Evolutionary conservation across 768 basidiomycete species (phyloP).

Genomic region (Mycena sanguinolenta): DNA sequence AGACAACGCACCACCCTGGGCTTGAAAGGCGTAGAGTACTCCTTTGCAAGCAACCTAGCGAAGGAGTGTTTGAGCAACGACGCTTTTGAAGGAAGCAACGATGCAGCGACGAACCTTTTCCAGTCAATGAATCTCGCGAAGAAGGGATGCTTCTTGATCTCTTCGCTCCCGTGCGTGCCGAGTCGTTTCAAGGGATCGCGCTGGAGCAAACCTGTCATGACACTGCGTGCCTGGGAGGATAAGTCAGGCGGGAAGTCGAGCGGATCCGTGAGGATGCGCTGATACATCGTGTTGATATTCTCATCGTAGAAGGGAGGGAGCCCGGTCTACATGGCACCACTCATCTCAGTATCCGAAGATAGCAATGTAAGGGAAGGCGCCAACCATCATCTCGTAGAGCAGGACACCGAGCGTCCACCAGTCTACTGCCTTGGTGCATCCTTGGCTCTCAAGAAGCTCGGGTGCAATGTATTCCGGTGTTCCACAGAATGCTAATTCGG

Average conservation of each 20-base stretch:
- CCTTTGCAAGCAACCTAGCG: constrained; percentile 84
- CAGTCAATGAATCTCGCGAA: constrained; percentile 96
- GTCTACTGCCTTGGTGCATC: constrained; percentile 98
- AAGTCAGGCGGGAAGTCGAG: constrained; percentile 93
- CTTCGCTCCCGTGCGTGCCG: constrained; percentile 94
- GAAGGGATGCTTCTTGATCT: constrained; percentile 96
- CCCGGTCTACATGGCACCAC: constrained; percentile 72
- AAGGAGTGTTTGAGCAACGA: constrained; percentile 7
- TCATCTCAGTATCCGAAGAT: constrained; percentile 14
- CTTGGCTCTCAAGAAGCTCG: constrained; percentile 94
- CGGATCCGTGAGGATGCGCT: constrained; percentile 94
- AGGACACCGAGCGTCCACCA: constrained; percentile 99
- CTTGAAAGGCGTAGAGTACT: constrained; percentile 98
- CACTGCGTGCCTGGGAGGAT: constrained; percentile 86
- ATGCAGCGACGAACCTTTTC: constrained; percentile 65
- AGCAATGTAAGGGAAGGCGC: constrained; percentile 32
- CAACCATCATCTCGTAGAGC: constrained; percentile 95
- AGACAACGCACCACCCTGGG: constrained; percentile 84
- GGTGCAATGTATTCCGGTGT: constrained; percentile 99
- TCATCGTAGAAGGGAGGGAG: constrained; percentile 99
- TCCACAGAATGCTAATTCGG: constrained; percentile 87
- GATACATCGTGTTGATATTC: constrained; percentile 98
- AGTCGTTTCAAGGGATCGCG: constrained; percentile 89
- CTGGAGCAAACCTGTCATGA: constrained; percentile 90
- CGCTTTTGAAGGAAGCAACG: too few species aligned